phyloP scores from a whole-genome alignment of 768 basidiomycete species.

The Hygrocybe punicea region DNA sequence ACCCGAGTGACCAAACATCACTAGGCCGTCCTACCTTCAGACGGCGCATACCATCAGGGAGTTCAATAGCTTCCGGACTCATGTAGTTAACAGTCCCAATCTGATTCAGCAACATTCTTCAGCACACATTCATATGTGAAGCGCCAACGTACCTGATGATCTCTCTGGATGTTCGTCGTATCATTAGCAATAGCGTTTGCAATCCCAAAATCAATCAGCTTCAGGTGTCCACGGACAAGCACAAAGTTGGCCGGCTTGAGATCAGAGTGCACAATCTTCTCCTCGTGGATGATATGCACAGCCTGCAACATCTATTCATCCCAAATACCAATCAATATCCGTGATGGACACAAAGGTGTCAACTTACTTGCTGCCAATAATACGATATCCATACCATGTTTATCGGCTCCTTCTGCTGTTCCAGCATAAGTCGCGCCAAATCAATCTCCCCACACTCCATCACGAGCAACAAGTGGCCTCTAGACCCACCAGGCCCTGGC shows the following conservation, averaged over 20 bases:
- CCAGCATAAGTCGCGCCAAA: constrained; percentile 75
- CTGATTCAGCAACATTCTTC: constrained; percentile 34
- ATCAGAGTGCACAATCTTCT: constrained; percentile 98
- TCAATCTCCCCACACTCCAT: constrained; percentile 99
- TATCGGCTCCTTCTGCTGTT: constrained; percentile 78
- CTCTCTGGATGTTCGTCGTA: constrained; percentile 95
- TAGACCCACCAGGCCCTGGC: constrained; percentile 62
- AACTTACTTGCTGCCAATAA: constrained; percentile 91
- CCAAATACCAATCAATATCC: background rate
- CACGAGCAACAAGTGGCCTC: constrained; percentile 75
- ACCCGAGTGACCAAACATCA: constrained; percentile 97
- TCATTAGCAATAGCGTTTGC: constrained; percentile 98
- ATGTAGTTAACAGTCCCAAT: constrained; percentile 98
- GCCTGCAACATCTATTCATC: constrained; percentile 86
- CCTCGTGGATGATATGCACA: constrained; percentile 96
- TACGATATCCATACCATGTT: constrained; percentile 94
- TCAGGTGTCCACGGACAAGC: constrained; percentile 88
- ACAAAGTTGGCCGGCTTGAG: constrained; percentile 99
- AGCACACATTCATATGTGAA: too few relatives aligned
- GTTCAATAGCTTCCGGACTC: constrained; percentile 95
- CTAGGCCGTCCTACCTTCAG: constrained; percentile 94
- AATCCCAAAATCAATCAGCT: constrained; percentile 99
- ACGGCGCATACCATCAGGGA: constrained; percentile 79
- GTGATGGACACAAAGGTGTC: background rate
- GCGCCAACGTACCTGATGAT: constrained; percentile 75